These are phyloP conservation scores for Termitomyces eurrhizus DNA, from an alignment of 768 basidiomycete species.

Conservation along the genomic window DNA sequence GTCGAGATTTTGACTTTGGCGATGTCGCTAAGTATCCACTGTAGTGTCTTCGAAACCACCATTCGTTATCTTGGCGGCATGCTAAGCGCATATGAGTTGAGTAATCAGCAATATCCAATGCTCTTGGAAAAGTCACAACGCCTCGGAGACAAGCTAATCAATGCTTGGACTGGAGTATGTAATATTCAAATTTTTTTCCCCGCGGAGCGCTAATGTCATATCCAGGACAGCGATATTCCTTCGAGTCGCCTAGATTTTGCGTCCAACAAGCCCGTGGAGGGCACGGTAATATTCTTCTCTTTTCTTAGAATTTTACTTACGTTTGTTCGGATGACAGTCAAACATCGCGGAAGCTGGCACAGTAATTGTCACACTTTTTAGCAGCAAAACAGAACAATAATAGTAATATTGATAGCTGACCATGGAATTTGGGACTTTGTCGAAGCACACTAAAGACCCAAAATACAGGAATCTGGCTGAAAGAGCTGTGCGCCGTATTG, in stretches of 20 bases:
- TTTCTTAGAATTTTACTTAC: background rate
- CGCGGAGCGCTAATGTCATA: background rate
- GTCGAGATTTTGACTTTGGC: background rate
- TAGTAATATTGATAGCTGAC: conserved; percentile 35
- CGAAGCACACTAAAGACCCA: conserved; percentile 53
- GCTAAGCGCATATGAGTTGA: conserved; percentile 70
- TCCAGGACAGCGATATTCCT: conserved; percentile 36
- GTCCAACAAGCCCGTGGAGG: conserved; percentile 37
- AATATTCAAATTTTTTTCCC: background rate
- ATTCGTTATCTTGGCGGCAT: conserved; percentile 72
- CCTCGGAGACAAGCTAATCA: conserved; percentile 58
- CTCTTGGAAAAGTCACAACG: conserved; percentile 59
- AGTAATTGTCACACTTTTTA: conserved; percentile 16
- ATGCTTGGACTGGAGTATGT: conserved; percentile 56
- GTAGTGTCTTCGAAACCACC: conserved; percentile 70
- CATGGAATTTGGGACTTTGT: conserved; percentile 50
- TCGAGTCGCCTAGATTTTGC: conserved; percentile 38
- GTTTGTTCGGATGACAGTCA: conserved; percentile 24
- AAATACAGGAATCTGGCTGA: conserved; percentile 55
- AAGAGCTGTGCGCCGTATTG: conserved; percentile 48
- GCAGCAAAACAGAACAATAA: background rate
- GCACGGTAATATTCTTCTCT: conserved; percentile 16
- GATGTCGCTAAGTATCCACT: background rate
- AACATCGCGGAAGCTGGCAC: conserved; percentile 61
- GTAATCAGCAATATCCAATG: conserved; percentile 39